Evolutionary conservation across 148 eudicot species (phyloP), one percentile per base, ranked within the genome.

Genomic region (Dysphania ambrosioides): DNA sequence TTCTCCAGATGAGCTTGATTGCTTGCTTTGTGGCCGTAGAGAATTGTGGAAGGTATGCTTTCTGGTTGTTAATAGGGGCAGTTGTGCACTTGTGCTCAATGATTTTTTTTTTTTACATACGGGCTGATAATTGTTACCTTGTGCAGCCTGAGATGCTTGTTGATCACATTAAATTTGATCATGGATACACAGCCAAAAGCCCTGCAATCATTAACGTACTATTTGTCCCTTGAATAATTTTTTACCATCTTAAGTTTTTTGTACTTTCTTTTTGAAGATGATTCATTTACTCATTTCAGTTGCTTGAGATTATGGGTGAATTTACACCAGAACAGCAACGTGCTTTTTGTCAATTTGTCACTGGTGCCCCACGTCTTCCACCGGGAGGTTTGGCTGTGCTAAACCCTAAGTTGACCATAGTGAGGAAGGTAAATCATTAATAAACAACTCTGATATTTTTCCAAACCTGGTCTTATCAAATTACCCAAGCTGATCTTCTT

Each of bases 111-210:
- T 62, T 34, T 71, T 32, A 23, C 23, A 62, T 53, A 41, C 56
- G 55, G 36, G 66, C 56, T 77, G 31, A 41, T 75, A 40, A 9
- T 66, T 75, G 55, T 40, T 42, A 34, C 49, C 27, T 77, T 72
- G 63, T 82, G 92, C 94, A 96, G 99, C 89, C 97, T 53, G 97
- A 90, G 47, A 75, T 94, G 31, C 93, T 96, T 72, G 95, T 77
- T 8, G 97, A 92, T 85, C 91, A 96, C 84, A 88, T 96, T 73
- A 96, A 96, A 73, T 96, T 96, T 77, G 99, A 96, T 83, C 99
- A 96, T 80, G 99, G 99, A 70, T 96, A 92, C 80, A 96, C 94
- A 49, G 89, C 99, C 73, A 96, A 87, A 87, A 96, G 99, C 78
- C 97, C 97, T 83, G 94, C 93, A 32, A 85, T 96, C 69, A 30